Evolutionary conservation across 1,284 basidiomycete genomes (phyloP).

Genomic region (Malassezia furfur): DNA sequence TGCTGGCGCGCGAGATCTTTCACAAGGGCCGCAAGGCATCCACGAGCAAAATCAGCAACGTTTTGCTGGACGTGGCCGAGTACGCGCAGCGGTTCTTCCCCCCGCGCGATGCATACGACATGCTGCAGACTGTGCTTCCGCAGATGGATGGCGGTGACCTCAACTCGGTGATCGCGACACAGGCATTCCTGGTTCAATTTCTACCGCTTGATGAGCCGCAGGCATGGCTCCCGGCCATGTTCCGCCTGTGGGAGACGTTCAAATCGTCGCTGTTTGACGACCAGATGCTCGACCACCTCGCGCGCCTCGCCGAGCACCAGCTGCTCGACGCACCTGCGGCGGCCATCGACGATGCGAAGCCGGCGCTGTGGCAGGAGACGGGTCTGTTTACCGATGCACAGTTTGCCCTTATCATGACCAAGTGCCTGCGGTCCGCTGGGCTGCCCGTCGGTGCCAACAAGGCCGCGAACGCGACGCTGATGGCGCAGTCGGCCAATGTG

Average conservation of each 20-base stretch:
- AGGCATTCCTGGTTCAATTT: constrained; percentile 45
- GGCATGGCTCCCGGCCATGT: constrained; percentile 49
- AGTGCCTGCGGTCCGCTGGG: constrained; percentile 73
- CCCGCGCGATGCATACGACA: constrained; percentile 74
- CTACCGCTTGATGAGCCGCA: constrained; percentile 40
- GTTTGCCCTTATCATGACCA: constrained; percentile 75
- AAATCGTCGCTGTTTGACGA: constrained; percentile 72
- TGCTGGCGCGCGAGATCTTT: constrained; percentile 71
- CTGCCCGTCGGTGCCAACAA: constrained; percentile 54
- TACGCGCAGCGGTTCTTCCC: constrained; percentile 78
- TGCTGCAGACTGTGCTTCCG: constrained; percentile 71
- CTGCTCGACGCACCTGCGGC: constrained; percentile 44
- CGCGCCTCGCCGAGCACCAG: constrained; percentile 67
- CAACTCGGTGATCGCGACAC: constrained; percentile 50
- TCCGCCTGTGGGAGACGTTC: constrained; percentile 76
- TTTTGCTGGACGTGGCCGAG: constrained; percentile 75
- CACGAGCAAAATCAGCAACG: constrained; percentile 56
- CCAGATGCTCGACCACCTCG: constrained; percentile 70
- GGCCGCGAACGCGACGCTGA: constrained; percentile 33
- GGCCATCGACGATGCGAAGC: constrained; percentile 19
- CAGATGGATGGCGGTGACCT: constrained; percentile 64
- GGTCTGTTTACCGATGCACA: constrained; percentile 80
- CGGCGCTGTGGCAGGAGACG: constrained; percentile 59
- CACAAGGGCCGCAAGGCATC: constrained; percentile 58
- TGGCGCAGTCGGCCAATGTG: constrained; percentile 33